Percentiles rank a stretch among this genome's conserved stretches.
Evolutionary conservation across 306 rosid genomes (phyloP).

Genomic region (Lathyrus oleraceus): DNA sequence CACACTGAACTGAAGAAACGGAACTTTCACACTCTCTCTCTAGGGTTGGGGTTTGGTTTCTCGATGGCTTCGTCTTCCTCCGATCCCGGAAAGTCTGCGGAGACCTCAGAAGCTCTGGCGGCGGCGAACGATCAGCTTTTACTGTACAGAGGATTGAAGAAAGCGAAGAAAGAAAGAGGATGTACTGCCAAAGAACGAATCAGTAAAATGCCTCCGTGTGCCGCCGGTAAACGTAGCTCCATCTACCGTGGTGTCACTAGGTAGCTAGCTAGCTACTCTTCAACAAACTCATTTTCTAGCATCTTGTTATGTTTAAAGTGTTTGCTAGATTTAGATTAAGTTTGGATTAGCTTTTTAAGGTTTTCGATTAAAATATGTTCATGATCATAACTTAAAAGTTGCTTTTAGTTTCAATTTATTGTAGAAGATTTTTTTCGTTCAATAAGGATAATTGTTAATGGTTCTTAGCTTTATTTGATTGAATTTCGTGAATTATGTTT

Average conservation of each 20-base stretch:
- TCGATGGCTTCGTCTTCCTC: conserved; percentile 93
- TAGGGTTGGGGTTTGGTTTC: conserved; percentile 37
- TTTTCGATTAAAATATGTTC: neutral
- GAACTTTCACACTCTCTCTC: conserved; percentile 2
- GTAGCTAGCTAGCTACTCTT: conserved; percentile 36
- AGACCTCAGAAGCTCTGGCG: conserved; percentile 38
- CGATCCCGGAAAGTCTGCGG: conserved; percentile 66
- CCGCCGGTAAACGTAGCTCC: conserved; percentile 97
- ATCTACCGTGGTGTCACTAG: conserved; percentile 98
- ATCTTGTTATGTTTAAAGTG: neutral
- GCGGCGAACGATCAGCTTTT: conserved; percentile 65
- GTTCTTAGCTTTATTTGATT: neutral
- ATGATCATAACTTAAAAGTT: neutral
- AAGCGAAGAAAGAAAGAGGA: conserved; percentile 89
- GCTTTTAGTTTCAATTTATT: neutral
- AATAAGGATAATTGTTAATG: neutral
- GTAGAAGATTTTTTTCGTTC: neutral
- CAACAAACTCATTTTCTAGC: neutral
- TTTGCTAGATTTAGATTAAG: neutral
- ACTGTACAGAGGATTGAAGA: conserved; percentile 84
- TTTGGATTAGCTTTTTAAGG: neutral
- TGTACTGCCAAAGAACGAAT: conserved; percentile 97
- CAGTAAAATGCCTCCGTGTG: conserved; percentile 98
- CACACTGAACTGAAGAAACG: conserved; percentile 12
- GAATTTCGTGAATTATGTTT: conserved; percentile 31